A percentile compares a stretch with the other conserved stretches of the same genome.
Conservation (phyloP, 345 rosid genomes). For the Trapa incisa region DNA sequence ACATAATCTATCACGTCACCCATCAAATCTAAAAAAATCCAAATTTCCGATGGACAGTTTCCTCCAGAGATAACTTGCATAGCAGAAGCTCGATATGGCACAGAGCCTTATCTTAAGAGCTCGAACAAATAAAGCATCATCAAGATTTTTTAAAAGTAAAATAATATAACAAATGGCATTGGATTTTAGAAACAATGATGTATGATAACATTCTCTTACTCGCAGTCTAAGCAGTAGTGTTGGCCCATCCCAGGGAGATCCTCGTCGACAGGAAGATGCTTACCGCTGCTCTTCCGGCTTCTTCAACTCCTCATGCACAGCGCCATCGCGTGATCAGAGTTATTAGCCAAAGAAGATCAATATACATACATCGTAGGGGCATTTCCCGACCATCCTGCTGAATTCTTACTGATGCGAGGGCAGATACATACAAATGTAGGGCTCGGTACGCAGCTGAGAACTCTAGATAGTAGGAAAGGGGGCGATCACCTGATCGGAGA, state of each 20-base stretch:
- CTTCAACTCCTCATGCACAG: conserved; percentile 63
- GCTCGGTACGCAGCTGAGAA: not conserved
- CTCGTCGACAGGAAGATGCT: conserved; percentile 52
- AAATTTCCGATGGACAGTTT: not conserved
- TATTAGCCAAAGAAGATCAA: conserved; percentile 24
- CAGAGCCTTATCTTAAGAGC: not conserved
- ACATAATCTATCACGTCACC: not conserved
- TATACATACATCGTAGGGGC: conserved; percentile 21
- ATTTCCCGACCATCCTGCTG: conserved; percentile 42
- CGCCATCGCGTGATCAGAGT: conserved; percentile 55
- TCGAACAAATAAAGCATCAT: no score
- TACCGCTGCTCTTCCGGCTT: conserved; percentile 43
- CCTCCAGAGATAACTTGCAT: not conserved
- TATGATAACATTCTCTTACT: conserved; percentile 26
- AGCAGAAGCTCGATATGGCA: not conserved
- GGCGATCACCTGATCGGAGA: not conserved
- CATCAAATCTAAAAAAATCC: not conserved
- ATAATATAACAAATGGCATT: no score
- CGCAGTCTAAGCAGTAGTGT: conserved; percentile 90
- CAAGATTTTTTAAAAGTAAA: no score
- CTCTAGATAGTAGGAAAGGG: not conserved
- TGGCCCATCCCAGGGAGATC: conserved; percentile 99
- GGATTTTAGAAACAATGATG: not conserved
- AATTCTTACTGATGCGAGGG: not conserved
- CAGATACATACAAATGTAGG: not conserved